These are phyloP conservation scores for Pleurotus tuoliensis DNA, from an alignment of 768 basidiomycete genomes.

Conservation along the genomic window DNA sequence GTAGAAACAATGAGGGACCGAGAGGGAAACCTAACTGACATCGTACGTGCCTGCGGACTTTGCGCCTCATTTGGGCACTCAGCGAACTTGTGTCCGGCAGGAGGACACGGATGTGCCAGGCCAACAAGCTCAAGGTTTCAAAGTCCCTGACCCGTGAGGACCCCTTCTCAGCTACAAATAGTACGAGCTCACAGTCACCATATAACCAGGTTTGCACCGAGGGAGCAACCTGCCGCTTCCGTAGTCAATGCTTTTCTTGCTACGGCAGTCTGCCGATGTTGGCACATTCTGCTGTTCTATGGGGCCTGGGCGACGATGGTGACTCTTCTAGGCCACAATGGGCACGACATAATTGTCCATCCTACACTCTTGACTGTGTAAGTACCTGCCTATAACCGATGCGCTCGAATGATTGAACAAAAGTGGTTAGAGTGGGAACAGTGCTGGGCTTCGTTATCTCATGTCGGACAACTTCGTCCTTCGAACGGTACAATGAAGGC, in stretches of 20 bases:
- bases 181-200: not conserved
- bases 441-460: constrained; percentile 75
- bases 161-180: not conserved
- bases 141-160: not conserved
- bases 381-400: constrained; percentile 16
- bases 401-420: not conserved
- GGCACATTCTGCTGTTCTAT: constrained; percentile 67
- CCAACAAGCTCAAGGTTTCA: not conserved
- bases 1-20: too few species aligned
- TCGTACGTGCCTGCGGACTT: too few species aligned
- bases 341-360: constrained; percentile 39
- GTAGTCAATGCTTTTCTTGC: constrained; percentile 20
- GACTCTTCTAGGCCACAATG: constrained; percentile 45
- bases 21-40: too few species aligned
- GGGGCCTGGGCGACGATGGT: constrained; percentile 57
- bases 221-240: constrained; percentile 4
- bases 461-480: constrained; percentile 67
- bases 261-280: constrained; percentile 51
- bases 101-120: too few species aligned
- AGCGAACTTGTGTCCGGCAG: too few species aligned
- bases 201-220: constrained; percentile 4
- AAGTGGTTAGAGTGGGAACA: constrained; percentile 42
- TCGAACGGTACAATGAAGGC: constrained; percentile 77
- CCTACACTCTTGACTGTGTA: constrained; percentile 68
- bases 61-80: too few species aligned